A percentile compares a stretch with the other conserved stretches of the same genome.
phyloP scores from a whole-genome alignment of 2,329 filamentous ascomycete genomes.

The Fusarium luffae region DNA sequence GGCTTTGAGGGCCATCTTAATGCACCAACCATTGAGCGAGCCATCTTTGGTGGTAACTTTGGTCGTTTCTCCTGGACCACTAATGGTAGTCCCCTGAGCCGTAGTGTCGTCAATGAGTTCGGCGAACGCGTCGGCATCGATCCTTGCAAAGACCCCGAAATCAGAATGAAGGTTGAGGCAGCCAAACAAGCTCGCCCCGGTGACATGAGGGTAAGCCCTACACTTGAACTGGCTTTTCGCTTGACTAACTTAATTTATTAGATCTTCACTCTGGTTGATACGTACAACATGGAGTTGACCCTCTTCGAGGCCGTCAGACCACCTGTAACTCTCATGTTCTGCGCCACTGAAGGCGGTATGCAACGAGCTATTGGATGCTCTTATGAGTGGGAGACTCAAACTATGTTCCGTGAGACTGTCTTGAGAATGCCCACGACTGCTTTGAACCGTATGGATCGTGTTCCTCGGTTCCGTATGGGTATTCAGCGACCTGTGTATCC shows the following conservation, averaged over 20 bases:
- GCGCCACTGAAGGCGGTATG: slow-evolving; percentile 45
- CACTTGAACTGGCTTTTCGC: too few species aligned
- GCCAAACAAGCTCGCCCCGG: slow-evolving; percentile 45
- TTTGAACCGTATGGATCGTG: slow-evolving; percentile 43
- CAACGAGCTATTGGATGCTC: slow-evolving; percentile 44
- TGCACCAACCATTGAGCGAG: slow-evolving; percentile 44
- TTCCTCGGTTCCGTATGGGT: slow-evolving; percentile 43
- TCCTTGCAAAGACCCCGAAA: slow-evolving; percentile 40
- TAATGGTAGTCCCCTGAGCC: slow-evolving; percentile 45
- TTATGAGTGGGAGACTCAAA: slow-evolving; percentile 45
- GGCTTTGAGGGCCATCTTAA: slow-evolving; percentile 50
- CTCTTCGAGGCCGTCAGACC: slow-evolving; percentile 49
- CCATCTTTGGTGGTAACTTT: slow-evolving; percentile 48
- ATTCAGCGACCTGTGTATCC: slow-evolving; percentile 39
- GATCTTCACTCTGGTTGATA: slow-evolving; percentile 53
- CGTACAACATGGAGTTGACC: slow-evolving; percentile 50
- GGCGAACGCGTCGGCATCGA: slow-evolving; percentile 46
- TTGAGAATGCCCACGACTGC: slow-evolving; percentile 40
- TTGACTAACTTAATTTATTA: slow-evolving; percentile 20
- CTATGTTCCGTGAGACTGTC: slow-evolving; percentile 45
- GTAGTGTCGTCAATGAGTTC: slow-evolving; percentile 41
- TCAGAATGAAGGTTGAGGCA: slow-evolving; percentile 42
- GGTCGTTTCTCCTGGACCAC: slow-evolving; percentile 46
- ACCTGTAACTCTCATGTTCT: slow-evolving; percentile 44
- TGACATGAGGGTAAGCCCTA: slow-evolving; percentile 43